A percentile compares a stretch with the other conserved stretches of the same genome.
Evolutionary conservation across 169 alveolate genomes (phyloP).

Genomic region (Eimeria necatrix): DNA sequence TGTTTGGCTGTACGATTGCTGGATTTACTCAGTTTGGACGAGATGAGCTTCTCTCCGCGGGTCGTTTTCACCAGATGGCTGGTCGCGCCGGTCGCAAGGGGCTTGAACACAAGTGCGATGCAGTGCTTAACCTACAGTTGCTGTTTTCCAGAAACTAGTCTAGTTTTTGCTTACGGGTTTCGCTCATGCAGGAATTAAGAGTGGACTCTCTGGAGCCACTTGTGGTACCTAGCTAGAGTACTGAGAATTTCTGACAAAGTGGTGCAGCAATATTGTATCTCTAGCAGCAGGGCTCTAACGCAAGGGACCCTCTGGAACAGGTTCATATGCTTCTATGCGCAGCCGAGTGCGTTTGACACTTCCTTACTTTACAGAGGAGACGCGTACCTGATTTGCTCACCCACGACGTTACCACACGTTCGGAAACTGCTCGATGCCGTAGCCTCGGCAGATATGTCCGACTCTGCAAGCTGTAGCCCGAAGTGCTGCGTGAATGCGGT

Average conservation of each 20-base stretch:
- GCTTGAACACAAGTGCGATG: constrained; percentile 51
- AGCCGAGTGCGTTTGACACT: too few species aligned
- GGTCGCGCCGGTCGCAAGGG: constrained; percentile 89
- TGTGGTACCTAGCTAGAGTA: too few species aligned
- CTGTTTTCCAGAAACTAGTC: too few species aligned
- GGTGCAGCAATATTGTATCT: too few species aligned
- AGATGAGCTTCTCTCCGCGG: constrained; percentile 82
- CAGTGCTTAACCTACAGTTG: background rate
- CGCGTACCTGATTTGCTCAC: constrained; percentile 72
- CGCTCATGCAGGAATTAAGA: too few species aligned
- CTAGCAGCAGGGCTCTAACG: too few species aligned
- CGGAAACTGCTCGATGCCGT: constrained; percentile 38
- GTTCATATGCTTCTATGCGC: too few species aligned
- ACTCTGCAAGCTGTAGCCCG: background rate
- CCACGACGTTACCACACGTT: constrained; percentile 27
- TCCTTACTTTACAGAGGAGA: constrained; percentile 70
- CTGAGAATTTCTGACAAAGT: too few species aligned
- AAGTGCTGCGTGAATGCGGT: constrained; percentile 3
- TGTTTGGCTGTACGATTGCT: constrained; percentile 1
- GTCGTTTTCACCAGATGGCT: constrained; percentile 89
- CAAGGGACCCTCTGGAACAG: too few species aligned
- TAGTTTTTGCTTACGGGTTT: too few species aligned
- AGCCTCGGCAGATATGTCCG: constrained; percentile 49
- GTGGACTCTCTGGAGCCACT: too few species aligned
- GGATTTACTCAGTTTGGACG: constrained; percentile 41